Percentiles rank a stretch among this genome's conserved stretches.
Conservation (phyloP, 2,329 filamentous ascomycete species). For the Trichoderma sp. region DNA sequence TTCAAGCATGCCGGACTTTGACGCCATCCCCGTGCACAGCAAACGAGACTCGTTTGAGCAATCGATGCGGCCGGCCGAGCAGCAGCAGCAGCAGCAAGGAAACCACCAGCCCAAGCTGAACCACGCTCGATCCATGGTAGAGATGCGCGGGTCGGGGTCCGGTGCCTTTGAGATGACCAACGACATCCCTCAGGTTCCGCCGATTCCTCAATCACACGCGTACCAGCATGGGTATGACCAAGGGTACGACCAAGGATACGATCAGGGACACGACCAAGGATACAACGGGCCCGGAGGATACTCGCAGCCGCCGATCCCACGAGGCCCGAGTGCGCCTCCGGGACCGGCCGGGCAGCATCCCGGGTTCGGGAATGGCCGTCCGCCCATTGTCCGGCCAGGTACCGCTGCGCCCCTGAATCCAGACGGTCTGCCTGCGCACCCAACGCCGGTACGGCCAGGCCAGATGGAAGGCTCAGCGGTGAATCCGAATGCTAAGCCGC, state of each 20-base stretch:
- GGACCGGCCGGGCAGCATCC: constrained; percentile 26
- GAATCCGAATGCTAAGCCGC: constrained; percentile 57
- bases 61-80: constrained; percentile 45
- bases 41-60: constrained; percentile 51
- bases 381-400: constrained; percentile 25
- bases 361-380: constrained; percentile 5
- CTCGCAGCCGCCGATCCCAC: constrained; percentile 30
- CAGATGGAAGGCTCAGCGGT: constrained; percentile 60
- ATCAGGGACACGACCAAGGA: not conserved
- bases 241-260: not conserved
- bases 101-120: constrained; percentile 56
- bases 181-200: constrained; percentile 60
- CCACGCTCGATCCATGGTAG: constrained; percentile 67
- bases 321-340: constrained; percentile 38
- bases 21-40: constrained; percentile 40
- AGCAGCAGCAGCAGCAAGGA: constrained; percentile 51
- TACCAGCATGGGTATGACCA: constrained; percentile 5
- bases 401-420: constrained; percentile 37
- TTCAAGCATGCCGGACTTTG: constrained; percentile 45
- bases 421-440: constrained; percentile 59
- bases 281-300: constrained; percentile 31
- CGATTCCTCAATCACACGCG: constrained; percentile 40
- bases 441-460: constrained; percentile 63
- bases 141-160: constrained; percentile 63
- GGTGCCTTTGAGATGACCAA: constrained; percentile 74